Percentiles rank a stretch among this genome's conserved stretches.
phyloP scores from a whole-genome alignment of 805 yeast genomes.

The Barnettozyma salicaria region DNA sequence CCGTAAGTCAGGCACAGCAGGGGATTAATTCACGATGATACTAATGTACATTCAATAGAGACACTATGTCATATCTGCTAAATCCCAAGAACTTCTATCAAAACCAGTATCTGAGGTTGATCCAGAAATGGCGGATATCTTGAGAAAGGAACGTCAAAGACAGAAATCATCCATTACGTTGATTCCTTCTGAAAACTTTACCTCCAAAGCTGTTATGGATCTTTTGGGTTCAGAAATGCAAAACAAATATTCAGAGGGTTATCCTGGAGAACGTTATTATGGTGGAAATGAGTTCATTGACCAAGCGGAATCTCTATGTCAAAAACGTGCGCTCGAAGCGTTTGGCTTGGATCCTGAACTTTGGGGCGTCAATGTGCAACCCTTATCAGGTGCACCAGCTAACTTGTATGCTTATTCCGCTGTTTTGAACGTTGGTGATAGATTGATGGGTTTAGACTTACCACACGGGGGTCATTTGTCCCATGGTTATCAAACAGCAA shows the following conservation, averaged over 20 bases:
- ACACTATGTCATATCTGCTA: conserved; percentile 10
- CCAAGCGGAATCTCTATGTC: conserved; percentile 87
- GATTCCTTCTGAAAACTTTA: conserved; percentile 96
- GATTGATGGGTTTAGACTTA: conserved; percentile 95
- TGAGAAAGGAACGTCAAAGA: conserved; percentile 78
- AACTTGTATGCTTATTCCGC: conserved; percentile 96
- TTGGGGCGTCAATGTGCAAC: conserved; percentile 99
- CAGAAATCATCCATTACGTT: conserved; percentile 90
- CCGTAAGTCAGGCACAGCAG: too few relatives aligned
- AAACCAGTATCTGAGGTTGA: conserved; percentile 44
- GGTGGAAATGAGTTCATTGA: conserved; percentile 98
- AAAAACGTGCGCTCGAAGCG: conserved; percentile 88
- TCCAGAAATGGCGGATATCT: conserved; percentile 71
- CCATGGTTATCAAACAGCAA: conserved; percentile 95
- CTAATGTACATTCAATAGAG: conserved; percentile 3
- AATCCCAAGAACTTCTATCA: conserved; percentile 11
- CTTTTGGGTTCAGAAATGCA: conserved; percentile 97
- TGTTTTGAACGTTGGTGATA: conserved; percentile 88
- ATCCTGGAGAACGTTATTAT: conserved; percentile 98
- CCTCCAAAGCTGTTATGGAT: conserved; percentile 93
- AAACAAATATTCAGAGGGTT: conserved; percentile 98
- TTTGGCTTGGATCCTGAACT: conserved; percentile 70
- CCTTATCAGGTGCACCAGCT: conserved; percentile 96
- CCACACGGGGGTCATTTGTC: conserved; percentile 99
- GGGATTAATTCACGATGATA: too few relatives aligned